Evolutionary conservation across 768 basidiomycete species (phyloP).

Genomic region (Kwoniella mangroviensis): DNA sequence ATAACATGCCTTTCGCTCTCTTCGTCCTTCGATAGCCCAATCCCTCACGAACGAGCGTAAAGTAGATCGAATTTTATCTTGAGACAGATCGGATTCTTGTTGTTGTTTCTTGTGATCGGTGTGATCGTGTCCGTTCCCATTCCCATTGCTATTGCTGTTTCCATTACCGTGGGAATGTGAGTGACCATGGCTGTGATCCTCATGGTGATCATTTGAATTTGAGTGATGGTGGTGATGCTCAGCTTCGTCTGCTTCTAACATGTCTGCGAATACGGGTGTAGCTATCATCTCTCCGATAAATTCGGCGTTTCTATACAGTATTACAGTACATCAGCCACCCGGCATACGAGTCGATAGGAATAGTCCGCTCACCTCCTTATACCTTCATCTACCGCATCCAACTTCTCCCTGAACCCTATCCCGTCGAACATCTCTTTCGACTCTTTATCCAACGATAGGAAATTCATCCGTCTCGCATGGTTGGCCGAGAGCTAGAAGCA

Average conservation of each 20-base stretch:
- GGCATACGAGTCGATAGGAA: too few species aligned
- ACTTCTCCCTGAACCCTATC: slow-evolving; percentile 77
- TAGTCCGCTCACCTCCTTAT: slow-evolving; percentile 61
- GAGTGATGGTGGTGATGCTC: slow-evolving; percentile 7
- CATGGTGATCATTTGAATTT: slow-evolving; percentile 16
- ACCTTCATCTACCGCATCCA: slow-evolving; percentile 77
- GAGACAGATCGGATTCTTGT: slow-evolving; percentile 34
- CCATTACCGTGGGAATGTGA: slow-evolving; percentile 40
- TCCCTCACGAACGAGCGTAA: slow-evolving; percentile 91
- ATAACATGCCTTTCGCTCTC: slow-evolving; percentile 79
- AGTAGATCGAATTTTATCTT: slow-evolving; percentile 90
- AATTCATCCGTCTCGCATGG: slow-evolving; percentile 74
- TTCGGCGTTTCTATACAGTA: slow-evolving; percentile 66
- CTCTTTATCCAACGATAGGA: slow-evolving; percentile 69
- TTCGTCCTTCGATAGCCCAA: slow-evolving; percentile 83
- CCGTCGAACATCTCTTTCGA: slow-evolving; percentile 72
- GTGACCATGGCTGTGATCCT: slow-evolving; percentile 24
- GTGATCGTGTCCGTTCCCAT: slow-evolving; percentile 23
- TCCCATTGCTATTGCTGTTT: slow-evolving; percentile 35
- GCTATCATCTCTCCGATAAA: slow-evolving; percentile 76
- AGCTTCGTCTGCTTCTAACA: slow-evolving; percentile 29
- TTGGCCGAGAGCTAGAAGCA: slow-evolving; percentile 64
- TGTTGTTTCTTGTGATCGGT: not conserved
- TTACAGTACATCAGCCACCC: not conserved
- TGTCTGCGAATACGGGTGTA: slow-evolving; percentile 71